Conservation (phyloP, 2,329 filamentous ascomycete species). For the Aspergillus awamori region DNA sequence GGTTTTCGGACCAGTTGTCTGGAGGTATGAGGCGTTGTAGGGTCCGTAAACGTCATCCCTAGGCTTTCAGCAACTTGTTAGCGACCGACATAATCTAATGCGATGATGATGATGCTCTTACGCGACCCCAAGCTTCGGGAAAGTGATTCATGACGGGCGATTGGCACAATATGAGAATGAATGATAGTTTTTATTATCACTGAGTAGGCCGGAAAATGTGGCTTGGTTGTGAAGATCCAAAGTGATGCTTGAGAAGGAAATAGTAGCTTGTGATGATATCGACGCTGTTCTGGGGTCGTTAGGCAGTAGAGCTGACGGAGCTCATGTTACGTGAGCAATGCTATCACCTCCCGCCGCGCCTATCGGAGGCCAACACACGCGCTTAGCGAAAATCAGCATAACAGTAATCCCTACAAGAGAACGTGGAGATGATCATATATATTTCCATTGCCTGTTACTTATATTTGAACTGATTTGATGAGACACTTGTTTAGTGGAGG, state of each 20-base stretch:
- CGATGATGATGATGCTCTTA: constrained; percentile 36
- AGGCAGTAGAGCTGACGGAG: constrained; percentile 45
- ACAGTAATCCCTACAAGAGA: too few species aligned
- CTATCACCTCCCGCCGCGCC: constrained; percentile 20
- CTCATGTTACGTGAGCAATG: constrained; percentile 31
- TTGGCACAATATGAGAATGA: constrained; percentile 7
- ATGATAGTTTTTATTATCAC: constrained; percentile 8
- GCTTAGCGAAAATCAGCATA: constrained; percentile 8
- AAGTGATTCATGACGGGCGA: constrained; percentile 63
- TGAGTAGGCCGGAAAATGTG: background rate
- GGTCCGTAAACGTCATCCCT: constrained; percentile 95
- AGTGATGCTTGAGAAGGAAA: constrained; percentile 22
- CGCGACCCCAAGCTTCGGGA: constrained; percentile 67
- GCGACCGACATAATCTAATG: constrained; percentile 20
- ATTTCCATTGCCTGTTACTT: too few species aligned
- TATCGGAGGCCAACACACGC: constrained; percentile 21
- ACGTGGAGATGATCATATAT: too few species aligned
- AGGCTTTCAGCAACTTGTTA: constrained; percentile 64
- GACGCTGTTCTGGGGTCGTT: constrained; percentile 11
- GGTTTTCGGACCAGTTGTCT: constrained; percentile 69
- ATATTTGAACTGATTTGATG: too few species aligned
- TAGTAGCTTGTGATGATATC: constrained; percentile 17
- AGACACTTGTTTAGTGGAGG: too few species aligned
- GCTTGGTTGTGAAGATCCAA: background rate
- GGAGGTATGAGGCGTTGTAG: constrained; percentile 86